Evolutionary conservation across 106 monocot genomes (phyloP).

Genomic region (Dendrobium chrysotoxum): DNA sequence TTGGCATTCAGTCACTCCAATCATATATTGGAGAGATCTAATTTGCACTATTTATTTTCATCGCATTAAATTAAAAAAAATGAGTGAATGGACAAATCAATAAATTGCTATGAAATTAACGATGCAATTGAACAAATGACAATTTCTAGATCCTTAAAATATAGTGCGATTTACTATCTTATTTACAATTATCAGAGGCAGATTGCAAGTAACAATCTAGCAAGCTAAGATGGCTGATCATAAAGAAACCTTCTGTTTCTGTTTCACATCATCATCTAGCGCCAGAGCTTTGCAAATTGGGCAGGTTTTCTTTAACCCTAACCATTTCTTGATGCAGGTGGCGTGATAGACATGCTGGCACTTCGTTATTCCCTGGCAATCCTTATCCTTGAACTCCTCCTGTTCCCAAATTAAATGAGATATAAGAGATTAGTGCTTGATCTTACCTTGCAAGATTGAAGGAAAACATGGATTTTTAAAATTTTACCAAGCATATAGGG

Average conservation of each 20-base stretch:
- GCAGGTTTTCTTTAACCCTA: conserved; percentile 57
- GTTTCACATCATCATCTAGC: conserved; percentile 18
- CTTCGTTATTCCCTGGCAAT: conserved; percentile 34
- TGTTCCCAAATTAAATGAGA: conserved; percentile 4
- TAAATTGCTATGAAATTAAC: neutral
- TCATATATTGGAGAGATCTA: too few relatives aligned
- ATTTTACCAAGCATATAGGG: conserved; percentile 54
- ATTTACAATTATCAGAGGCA: too few relatives aligned
- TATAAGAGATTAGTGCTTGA: neutral
- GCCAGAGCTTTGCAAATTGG: conserved; percentile 75
- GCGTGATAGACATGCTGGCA: conserved; percentile 64
- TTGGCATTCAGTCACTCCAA: too few relatives aligned
- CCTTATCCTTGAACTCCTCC: conserved; percentile 50
- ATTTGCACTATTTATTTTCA: neutral
- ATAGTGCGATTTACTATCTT: neutral
- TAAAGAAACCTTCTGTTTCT: neutral
- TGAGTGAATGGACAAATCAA: neutral
- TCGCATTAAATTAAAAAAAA: neutral
- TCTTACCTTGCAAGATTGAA: too few relatives aligned
- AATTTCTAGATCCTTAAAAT: neutral
- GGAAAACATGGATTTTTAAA: too few relatives aligned
- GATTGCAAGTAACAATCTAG: too few relatives aligned
- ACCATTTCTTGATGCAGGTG: conserved; percentile 60
- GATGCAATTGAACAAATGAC: neutral
- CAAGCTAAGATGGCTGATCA: too few relatives aligned